Conservation (phyloP, 768 basidiomycete species). For the Kwoniella botswanensis region DNA sequence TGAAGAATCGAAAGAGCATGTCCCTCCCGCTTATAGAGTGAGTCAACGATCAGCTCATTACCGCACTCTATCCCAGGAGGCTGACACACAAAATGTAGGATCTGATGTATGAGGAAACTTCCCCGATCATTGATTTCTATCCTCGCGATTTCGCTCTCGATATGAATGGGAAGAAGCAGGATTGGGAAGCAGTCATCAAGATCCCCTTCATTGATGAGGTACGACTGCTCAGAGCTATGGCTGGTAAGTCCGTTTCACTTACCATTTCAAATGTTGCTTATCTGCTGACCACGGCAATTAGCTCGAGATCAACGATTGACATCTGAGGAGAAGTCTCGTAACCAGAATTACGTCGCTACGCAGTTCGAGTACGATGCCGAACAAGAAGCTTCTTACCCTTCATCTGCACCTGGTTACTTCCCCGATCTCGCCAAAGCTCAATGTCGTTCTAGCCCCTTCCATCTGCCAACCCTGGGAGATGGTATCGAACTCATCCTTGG, state of each 20-base stretch:
- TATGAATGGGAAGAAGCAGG: constrained; percentile 96
- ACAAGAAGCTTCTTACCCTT: constrained; percentile 76
- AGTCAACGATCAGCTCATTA: constrained; percentile 32
- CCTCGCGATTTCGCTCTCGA: constrained; percentile 89
- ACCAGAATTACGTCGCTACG: constrained; percentile 72
- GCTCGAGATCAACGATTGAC: constrained; percentile 80
- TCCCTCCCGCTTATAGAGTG: constrained; percentile 85
- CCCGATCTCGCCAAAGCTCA: constrained; percentile 80
- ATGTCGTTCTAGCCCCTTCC: constrained; percentile 79
- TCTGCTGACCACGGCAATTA: constrained; percentile 48
- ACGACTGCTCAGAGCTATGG: constrained; percentile 81
- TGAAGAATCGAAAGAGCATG: constrained; percentile 82
- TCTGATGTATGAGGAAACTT: constrained; percentile 81
- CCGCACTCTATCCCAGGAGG: no score
- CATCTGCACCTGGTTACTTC: constrained; percentile 93
- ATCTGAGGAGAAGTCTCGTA: constrained; percentile 74
- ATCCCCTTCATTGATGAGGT: constrained; percentile 94
- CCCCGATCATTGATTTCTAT: constrained; percentile 93
- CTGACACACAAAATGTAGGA: constrained; percentile 64
- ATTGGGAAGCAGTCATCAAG: constrained; percentile 99
- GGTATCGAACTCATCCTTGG: constrained; percentile 86
- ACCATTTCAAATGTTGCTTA: not conserved
- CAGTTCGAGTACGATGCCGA: constrained; percentile 73
- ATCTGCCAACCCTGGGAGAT: constrained; percentile 77
- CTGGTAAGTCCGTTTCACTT: constrained; percentile 62